Base-by-base conservation (phyloP, 495 filamentous ascomycete species). In the Penicillium pancosmium region DNA sequence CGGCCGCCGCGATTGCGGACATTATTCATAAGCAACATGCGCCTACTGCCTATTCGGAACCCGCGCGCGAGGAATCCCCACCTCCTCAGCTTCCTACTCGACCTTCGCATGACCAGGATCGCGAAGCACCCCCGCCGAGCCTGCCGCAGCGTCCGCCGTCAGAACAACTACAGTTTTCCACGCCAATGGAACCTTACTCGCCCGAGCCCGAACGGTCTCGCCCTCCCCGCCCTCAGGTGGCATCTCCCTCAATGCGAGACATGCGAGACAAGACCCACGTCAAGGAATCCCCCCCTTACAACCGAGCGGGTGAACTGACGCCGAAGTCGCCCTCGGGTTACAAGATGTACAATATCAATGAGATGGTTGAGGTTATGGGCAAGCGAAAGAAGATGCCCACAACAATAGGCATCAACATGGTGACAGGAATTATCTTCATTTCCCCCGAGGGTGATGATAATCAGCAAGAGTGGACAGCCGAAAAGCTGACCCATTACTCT, bases 331-430 rank as follows among this genome's bases (percentile, higher is more conserved):
- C 88, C 5, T 90, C 89, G 11, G 91, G 90, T 19, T 97, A 91
- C 68, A 91, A 93, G 66, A 81, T 97, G 66, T 97, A 96, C 74
- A 96, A 93, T 66, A 90, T 99, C 72, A 93, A 91, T 72, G 95
- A 99, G 72, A 95, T 97, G 86, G 86, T 96, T 2, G 92, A 92
- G 31, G 85, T 91, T 15, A 91, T 95, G 86, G 92, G 92, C 55
- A 96, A 93, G 78, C 89, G 90, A 67, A 97, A 96, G 80, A 99
- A 99, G 78, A 91, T 96, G 83, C 92, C 95, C 3, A 97, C 92
- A 40, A 96, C 91, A 15, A 72, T 99, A 50, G 94, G 94, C 10
- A 85, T 99, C 63, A 96, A 97, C 67, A 73, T 91, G 48, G 86
- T 84, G 23, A 94, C 91, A 0, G 92, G 92, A 40, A 84, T 88